Evolutionary conservation across 805 yeast genomes (phyloP).

Genomic region (Lipomyces mesembrius): DNA sequence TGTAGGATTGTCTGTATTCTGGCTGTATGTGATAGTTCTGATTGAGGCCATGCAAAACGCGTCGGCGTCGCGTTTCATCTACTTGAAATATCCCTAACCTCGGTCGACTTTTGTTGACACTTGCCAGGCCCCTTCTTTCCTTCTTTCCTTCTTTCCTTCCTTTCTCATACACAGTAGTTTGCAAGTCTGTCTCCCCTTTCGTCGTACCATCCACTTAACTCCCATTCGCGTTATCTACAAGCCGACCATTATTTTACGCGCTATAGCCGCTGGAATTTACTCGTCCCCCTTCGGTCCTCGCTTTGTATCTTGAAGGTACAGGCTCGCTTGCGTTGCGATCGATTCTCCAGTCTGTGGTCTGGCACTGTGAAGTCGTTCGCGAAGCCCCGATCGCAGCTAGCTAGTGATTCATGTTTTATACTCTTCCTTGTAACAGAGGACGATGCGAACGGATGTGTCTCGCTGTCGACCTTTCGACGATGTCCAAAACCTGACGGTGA

Average conservation of each 20-base stretch:
- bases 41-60: neutral
- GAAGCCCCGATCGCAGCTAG: neutral
- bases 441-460: conserved; percentile 4
- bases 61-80: neutral
- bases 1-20: neutral
- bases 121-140: neutral
- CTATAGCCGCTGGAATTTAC: conserved; percentile 6
- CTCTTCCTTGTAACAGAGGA: neutral
- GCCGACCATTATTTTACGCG: neutral
- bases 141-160: neutral
- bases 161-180: neutral
- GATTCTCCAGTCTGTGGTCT: neutral
- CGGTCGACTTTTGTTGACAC: neutral
- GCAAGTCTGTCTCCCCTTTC: neutral
- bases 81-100: neutral
- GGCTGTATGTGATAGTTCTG: neutral
- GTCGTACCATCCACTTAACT: neutral
- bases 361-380: neutral
- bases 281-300: neutral
- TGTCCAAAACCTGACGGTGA: neutral
- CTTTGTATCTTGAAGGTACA: conserved; percentile 1
- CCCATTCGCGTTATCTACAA: neutral
- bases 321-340: conserved; percentile 5
- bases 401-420: neutral
- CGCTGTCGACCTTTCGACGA: conserved; percentile 4